Conservation (phyloP, 352 stramenopile species). For the Globisporangium yorkense region DNA sequence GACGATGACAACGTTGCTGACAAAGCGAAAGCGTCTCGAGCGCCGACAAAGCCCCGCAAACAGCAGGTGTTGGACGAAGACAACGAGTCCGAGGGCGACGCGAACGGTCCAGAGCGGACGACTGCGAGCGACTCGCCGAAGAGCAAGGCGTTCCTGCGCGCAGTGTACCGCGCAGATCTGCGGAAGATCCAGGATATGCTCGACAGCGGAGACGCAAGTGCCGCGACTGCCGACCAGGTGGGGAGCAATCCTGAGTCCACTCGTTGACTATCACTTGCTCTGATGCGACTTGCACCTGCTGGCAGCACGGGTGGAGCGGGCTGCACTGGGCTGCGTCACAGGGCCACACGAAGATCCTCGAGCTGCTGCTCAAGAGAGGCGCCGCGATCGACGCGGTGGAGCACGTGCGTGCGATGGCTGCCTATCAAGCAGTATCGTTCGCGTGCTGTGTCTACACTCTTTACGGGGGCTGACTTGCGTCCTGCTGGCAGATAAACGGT, state of each 20-base stretch:
- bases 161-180: constrained; percentile 55
- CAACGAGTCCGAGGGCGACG: constrained; percentile 17
- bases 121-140: constrained; percentile 40
- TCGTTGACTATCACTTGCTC: neutral
- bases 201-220: constrained; percentile 33
- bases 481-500: constrained; percentile 37
- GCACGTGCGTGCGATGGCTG: constrained; percentile 21
- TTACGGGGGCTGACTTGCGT: neutral
- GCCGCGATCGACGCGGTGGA: constrained; percentile 51
- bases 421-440: no score
- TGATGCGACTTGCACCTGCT: neutral
- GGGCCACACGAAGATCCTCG: constrained; percentile 44
- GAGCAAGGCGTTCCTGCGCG: constrained; percentile 56
- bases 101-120: constrained; percentile 24
- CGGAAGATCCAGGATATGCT: constrained; percentile 50
- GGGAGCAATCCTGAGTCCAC: neutral
- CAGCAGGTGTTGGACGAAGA: constrained; percentile 3
- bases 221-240: constrained; percentile 56
- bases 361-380: constrained; percentile 34
- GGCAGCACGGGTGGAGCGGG: constrained; percentile 69
- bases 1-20: neutral
- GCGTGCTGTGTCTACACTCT: neutral
- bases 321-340: constrained; percentile 76
- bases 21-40: neutral
- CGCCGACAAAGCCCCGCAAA: neutral